Conservation (phyloP, 495 filamentous ascomycete species). For the Zalerion maritima region DNA sequence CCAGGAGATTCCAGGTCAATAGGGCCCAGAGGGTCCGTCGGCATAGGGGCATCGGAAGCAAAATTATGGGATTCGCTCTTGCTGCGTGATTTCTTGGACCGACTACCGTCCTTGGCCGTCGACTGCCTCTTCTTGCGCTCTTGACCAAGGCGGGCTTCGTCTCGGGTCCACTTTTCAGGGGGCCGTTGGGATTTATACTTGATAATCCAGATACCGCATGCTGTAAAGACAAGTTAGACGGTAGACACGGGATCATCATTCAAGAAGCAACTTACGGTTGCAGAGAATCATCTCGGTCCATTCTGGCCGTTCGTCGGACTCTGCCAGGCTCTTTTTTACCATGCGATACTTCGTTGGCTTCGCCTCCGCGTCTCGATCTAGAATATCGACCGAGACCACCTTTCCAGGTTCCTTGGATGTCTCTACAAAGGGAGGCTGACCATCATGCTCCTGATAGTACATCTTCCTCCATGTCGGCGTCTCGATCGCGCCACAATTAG, state of each 20-base stretch:
- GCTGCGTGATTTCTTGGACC: constrained; percentile 28
- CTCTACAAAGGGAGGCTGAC: constrained; percentile 45
- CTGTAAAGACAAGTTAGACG: constrained; percentile 14
- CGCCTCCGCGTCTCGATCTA: constrained; percentile 44
- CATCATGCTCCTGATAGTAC: constrained; percentile 52
- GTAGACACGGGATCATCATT: constrained; percentile 1
- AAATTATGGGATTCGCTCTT: constrained; percentile 26
- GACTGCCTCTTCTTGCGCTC: constrained; percentile 30
- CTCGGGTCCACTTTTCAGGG: constrained; percentile 65
- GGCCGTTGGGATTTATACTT: constrained; percentile 80
- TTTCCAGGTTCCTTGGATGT: constrained; percentile 50
- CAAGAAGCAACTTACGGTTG: constrained; percentile 51
- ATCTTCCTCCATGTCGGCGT: constrained; percentile 92
- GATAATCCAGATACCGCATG: constrained; percentile 86
- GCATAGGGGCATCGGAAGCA: constrained; percentile 35
- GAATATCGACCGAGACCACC: constrained; percentile 48
- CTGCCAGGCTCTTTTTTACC: constrained; percentile 59
- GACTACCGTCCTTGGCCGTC: constrained; percentile 18
- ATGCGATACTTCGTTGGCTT: constrained; percentile 47
- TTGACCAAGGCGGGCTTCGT: constrained; percentile 33
- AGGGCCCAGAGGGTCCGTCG: constrained; percentile 32
- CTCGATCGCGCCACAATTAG: constrained; percentile 86
- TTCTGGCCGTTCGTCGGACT: constrained; percentile 41
- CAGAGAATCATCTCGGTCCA: constrained; percentile 65
- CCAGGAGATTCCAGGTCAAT: constrained; percentile 15